phyloP scores from a whole-genome alignment of 2,329 filamentous ascomycete genomes.

The Apiospora rasikravindrae region DNA sequence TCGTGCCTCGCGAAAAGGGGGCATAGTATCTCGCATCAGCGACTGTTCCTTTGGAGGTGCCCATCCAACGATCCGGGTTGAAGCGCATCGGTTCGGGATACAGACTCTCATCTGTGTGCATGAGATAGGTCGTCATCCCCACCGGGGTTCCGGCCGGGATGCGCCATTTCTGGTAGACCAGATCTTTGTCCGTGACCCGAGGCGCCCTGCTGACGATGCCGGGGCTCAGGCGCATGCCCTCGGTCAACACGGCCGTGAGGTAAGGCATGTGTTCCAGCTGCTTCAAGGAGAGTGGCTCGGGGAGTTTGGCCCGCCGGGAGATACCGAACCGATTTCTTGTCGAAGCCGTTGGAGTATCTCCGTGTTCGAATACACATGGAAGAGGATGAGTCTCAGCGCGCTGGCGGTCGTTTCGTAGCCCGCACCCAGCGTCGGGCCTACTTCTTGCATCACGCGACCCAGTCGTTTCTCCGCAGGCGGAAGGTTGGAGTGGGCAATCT shows the following conservation, averaged over 20 bases:
- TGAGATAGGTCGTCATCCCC: too few species aligned
- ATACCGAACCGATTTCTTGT: slow-evolving; percentile 16
- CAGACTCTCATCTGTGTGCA: too few species aligned
- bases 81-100: too few species aligned
- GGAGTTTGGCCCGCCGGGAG: background rate
- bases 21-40: too few species aligned
- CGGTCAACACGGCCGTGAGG: background rate
- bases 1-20: slow-evolving; percentile 17
- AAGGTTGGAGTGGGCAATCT: background rate
- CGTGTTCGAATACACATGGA: slow-evolving; percentile 29
- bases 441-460: background rate
- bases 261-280: background rate
- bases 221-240: too few species aligned
- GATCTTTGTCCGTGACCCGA: too few species aligned
- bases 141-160: too few species aligned
- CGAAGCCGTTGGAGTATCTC: slow-evolving; percentile 25
- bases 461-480: background rate
- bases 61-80: too few species aligned
- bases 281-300: background rate
- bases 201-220: too few species aligned
- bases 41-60: too few species aligned
- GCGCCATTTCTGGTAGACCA: too few species aligned
- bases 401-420: slow-evolving; percentile 38
- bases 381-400: slow-evolving; percentile 28
- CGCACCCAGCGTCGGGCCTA: slow-evolving; percentile 20